phyloP scores from a whole-genome alignment of 2,329 filamentous ascomycete genomes.

The Pyrenophora teres region DNA sequence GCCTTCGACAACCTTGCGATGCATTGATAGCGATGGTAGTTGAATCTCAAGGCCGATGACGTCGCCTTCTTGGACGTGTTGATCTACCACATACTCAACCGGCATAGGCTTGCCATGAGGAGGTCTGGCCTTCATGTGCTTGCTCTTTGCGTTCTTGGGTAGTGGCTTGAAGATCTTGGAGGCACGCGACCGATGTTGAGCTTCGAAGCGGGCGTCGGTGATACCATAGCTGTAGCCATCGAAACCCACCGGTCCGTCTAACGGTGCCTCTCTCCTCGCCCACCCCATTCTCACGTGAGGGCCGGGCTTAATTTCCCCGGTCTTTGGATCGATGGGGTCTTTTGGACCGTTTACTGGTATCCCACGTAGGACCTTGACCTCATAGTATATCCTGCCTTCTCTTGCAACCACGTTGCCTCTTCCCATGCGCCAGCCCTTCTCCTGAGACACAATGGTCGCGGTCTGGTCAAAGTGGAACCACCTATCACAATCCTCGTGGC shows the following conservation, averaged over 20 bases:
- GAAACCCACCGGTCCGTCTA: conserved; percentile 84
- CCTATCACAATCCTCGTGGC: conserved; percentile 87
- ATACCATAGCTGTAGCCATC: conserved; percentile 94
- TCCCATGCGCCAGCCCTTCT: conserved; percentile 90
- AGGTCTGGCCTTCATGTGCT: conserved; percentile 47
- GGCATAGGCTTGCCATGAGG: conserved; percentile 42
- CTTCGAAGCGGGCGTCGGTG: conserved; percentile 86
- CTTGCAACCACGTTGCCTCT: conserved; percentile 88
- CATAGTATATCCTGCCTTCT: conserved; percentile 91
- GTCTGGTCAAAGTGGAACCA: conserved; percentile 80
- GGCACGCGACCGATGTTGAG: conserved; percentile 91
- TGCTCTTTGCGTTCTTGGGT: conserved; percentile 46
- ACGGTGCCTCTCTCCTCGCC: conserved; percentile 76
- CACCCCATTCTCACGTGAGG: conserved; percentile 80
- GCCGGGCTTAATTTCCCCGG: conserved; percentile 55
- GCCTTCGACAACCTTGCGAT: conserved; percentile 85
- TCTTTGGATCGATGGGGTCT: conserved; percentile 40
- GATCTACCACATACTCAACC: conserved; percentile 62
- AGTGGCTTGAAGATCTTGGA: conserved; percentile 71
- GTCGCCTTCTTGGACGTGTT: conserved; percentile 85
- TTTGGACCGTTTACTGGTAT: conserved; percentile 58
- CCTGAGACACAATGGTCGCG: conserved; percentile 79
- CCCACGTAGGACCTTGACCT: conserved; percentile 85
- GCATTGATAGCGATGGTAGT: conserved; percentile 80
- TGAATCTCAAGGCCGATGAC: conserved; percentile 93